Percentiles rank a stretch among this genome's conserved stretches.
Evolutionary conservation across 352 stramenopile species (phyloP).

Genomic region (Pythium aristosporum): DNA sequence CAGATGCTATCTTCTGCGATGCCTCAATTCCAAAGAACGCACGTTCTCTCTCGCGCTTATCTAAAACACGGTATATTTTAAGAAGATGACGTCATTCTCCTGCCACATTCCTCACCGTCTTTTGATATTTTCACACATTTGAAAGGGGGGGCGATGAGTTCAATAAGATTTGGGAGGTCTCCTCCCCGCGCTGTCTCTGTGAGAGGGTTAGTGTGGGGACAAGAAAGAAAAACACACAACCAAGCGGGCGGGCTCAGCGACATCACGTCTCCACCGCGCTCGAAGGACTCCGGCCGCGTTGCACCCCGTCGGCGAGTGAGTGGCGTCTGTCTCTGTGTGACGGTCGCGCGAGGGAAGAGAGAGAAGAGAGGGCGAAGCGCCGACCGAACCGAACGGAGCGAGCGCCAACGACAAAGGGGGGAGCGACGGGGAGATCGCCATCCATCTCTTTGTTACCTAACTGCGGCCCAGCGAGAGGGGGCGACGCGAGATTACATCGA

Average conservation of each 20-base stretch:
- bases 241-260: conserved; percentile 13
- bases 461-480: not conserved
- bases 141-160: conserved; percentile 12
- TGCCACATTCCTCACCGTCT: conserved; percentile 9
- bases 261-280: not conserved
- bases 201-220: conserved; percentile 30
- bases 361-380: too few relatives aligned
- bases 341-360: not conserved
- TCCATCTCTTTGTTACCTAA: too few relatives aligned
- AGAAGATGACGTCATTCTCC: not conserved
- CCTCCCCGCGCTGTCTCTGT: conserved; percentile 30
- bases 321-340: conserved; percentile 1
- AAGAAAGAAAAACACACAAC: conserved; percentile 35
- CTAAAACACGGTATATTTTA: too few relatives aligned
- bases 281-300: not conserved
- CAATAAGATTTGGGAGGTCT: conserved; percentile 27
- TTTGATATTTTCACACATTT: conserved; percentile 9
- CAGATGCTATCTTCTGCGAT: conserved; percentile 29
- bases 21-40: not conserved
- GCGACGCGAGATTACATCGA: not conserved
- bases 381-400: too few relatives aligned
- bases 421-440: not conserved
- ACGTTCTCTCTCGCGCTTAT: not conserved
- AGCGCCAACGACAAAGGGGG: too few relatives aligned
- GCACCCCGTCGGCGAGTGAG: not conserved